Evolutionary conservation across 441 rosid genomes (phyloP).

Genomic region (Populus trichocarpa): DNA sequence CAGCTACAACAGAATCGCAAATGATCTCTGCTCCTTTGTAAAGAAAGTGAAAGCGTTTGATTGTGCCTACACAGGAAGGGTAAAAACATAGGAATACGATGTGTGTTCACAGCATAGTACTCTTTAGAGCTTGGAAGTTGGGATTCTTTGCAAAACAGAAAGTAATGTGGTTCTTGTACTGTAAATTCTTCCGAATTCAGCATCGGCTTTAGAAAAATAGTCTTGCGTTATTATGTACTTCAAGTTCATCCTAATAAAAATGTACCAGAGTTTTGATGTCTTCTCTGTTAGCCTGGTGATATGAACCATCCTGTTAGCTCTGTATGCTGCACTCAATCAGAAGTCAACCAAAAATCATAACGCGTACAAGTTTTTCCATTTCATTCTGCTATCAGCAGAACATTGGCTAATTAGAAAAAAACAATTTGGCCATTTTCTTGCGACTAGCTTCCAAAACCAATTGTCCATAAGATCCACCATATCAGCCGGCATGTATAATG

Average conservation of each 20-base stretch:
- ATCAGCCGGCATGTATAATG: background rate
- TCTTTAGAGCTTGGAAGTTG: background rate
- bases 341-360: background rate
- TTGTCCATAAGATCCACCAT: background rate
- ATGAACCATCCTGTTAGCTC: background rate
- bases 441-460: background rate
- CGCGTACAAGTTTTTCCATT: background rate
- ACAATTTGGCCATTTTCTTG: background rate
- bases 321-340: background rate
- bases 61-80: background rate
- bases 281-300: background rate
- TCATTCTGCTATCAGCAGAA: background rate
- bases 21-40: background rate
- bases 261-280: background rate
- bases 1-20: conserved; percentile 5
- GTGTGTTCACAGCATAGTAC: background rate
- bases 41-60: conserved; percentile 5
- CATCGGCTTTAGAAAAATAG: background rate
- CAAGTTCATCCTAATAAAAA: background rate
- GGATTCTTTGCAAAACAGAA: background rate
- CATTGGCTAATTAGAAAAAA: background rate
- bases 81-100: background rate
- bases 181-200: background rate
- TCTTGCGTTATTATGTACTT: background rate
- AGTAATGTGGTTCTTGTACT: background rate